Evolutionary conservation across 2,329 filamentous ascomycete species (phyloP).

Genomic region (Cladophialophora immunda): DNA sequence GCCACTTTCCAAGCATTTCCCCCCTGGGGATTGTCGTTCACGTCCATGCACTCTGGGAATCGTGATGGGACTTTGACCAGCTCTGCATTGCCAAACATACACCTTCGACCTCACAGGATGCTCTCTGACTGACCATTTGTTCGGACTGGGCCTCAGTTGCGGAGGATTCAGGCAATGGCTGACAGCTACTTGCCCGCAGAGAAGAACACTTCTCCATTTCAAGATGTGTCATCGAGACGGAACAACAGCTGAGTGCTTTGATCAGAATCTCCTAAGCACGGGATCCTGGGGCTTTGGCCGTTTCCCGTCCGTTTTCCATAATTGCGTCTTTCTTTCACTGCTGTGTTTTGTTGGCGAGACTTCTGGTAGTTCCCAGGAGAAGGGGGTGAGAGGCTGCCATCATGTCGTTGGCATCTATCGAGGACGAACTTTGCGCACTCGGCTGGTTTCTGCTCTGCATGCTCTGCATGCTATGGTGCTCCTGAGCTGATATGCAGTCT

Average conservation of each 20-base stretch:
- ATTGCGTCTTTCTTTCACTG: not conserved
- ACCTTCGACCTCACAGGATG: not conserved
- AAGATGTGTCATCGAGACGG: not conserved
- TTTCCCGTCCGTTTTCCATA: not conserved
- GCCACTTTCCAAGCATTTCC: not conserved
- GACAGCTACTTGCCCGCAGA: not conserved
- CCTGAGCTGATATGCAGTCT: not conserved
- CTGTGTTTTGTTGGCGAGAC: not conserved
- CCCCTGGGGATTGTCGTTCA: not conserved
- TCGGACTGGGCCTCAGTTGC: not conserved
- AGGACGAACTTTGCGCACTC: not conserved
- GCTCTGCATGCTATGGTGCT: not conserved
- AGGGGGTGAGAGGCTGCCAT: not conserved
- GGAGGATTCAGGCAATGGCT: not conserved
- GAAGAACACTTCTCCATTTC: not conserved
- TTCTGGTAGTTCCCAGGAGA: not conserved
- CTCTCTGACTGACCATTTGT: not conserved
- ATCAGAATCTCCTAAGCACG: not conserved
- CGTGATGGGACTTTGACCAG: not conserved
- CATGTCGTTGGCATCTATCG: not conserved
- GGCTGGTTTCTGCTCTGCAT: not conserved
- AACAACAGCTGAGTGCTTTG: not conserved
- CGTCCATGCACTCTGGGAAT: not conserved
- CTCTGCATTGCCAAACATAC: not conserved
- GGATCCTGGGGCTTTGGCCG: not conserved